Conservation (phyloP, 2,329 filamentous ascomycete genomes). For the Venturiaceae sp. region DNA sequence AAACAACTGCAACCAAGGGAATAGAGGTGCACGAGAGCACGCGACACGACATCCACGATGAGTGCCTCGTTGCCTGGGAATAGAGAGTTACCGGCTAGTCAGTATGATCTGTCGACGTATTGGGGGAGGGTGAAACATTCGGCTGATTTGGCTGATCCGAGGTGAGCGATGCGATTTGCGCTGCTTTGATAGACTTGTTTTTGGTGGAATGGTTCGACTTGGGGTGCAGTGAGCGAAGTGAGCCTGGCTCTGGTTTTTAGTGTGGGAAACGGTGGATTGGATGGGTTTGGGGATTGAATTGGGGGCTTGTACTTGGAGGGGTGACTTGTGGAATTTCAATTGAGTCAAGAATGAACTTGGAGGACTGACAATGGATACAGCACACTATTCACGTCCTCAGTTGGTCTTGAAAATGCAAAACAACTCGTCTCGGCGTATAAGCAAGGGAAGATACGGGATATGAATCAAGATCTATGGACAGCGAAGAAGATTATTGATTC, state of each 20-base stretch:
- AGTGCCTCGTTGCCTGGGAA: constrained; percentile 52
- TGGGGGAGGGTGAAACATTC: constrained; percentile 90
- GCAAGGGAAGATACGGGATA: constrained; percentile 63
- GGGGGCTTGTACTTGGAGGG: too few species aligned
- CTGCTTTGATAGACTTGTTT: constrained; percentile 12
- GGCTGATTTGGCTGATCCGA: constrained; percentile 84
- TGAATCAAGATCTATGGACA: constrained; percentile 86
- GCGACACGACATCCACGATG: constrained; percentile 30
- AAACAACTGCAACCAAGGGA: too few species aligned
- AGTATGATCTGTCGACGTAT: constrained; percentile 88
- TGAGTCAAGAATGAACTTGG: background rate
- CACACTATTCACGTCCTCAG: constrained; percentile 70
- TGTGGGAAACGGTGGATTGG: background rate
- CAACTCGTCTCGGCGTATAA: constrained; percentile 75
- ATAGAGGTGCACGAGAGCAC: too few species aligned
- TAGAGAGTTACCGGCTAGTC: constrained; percentile 81
- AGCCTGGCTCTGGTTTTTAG: too few species aligned
- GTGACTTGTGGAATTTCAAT: background rate
- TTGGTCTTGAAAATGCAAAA: constrained; percentile 81
- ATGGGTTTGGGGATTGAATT: background rate
- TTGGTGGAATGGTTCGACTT: background rate
- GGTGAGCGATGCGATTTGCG: constrained; percentile 52
- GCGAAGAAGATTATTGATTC: constrained; percentile 98
- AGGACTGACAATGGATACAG: constrained; percentile 36
- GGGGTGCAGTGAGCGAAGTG: background rate